Percentiles rank a stretch among this genome's conserved stretches.
Conservation (phyloP, 345 rosid species). For the Syzygium grande region DNA sequence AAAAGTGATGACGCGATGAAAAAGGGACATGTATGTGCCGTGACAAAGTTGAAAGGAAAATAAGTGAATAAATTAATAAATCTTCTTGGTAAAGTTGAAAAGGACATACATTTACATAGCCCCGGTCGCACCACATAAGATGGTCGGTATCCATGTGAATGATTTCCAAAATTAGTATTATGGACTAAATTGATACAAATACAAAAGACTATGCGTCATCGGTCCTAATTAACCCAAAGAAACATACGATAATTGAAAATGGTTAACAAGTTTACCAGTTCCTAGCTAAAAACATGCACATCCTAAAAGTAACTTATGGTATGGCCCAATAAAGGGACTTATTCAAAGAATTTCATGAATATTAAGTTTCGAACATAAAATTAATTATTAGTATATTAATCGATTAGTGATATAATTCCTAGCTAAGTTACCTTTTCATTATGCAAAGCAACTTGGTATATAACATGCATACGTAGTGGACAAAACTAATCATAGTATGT, state of each 20-base stretch:
- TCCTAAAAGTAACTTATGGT: neutral
- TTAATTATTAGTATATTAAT: neutral
- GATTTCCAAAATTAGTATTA: no score
- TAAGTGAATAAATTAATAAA: neutral
- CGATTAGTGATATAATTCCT: neutral
- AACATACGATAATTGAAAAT: neutral
- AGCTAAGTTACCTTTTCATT: neutral
- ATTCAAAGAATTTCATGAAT: neutral
- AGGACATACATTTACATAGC: no score
- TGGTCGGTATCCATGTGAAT: no score
- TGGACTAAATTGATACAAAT: no score
- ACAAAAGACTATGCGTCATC: neutral
- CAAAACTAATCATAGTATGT: neutral
- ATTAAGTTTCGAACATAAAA: neutral
- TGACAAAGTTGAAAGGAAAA: neutral
- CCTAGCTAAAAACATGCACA: neutral
- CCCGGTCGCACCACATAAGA: no score
- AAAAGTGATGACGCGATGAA: neutral
- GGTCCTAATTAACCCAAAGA: neutral
- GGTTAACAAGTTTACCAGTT: neutral
- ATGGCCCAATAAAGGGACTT: neutral
- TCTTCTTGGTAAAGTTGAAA: neutral
- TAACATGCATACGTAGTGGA: neutral
- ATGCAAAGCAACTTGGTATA: neutral
- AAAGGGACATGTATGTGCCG: neutral